Evolutionary conservation across 805 yeast species (phyloP).

Genomic region (Sugiyamaella marilandica): DNA sequence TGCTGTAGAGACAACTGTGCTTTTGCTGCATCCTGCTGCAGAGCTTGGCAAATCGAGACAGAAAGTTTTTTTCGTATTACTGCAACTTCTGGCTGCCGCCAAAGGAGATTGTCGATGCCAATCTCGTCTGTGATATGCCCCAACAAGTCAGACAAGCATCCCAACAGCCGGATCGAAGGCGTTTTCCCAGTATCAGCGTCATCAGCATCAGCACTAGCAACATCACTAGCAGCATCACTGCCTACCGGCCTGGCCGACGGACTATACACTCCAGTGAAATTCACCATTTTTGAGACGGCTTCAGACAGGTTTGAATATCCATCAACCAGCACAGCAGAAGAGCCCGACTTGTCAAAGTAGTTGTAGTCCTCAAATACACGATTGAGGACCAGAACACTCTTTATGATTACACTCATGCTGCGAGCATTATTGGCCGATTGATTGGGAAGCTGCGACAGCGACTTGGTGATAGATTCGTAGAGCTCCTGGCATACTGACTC

Average conservation of each 20-base stretch:
- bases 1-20: neutral
- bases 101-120: neutral
- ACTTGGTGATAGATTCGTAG: neutral
- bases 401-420: slow-evolving; percentile 1
- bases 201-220: too few relatives aligned
- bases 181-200: too few relatives aligned
- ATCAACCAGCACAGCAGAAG: neutral
- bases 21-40: neutral
- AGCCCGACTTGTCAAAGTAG: neutral
- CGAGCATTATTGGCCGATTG: neutral
- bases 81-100: neutral
- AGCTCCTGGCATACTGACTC: neutral
- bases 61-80: neutral
- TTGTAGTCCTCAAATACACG: neutral
- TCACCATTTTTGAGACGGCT: neutral
- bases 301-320: neutral
- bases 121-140: neutral
- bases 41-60: neutral
- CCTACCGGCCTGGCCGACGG: neutral
- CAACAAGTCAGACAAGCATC: neutral
- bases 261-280: neutral
- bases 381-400: slow-evolving; percentile 4
- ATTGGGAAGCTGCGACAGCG: neutral
- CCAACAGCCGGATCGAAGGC: slow-evolving; percentile 1
- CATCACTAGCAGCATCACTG: too few relatives aligned